These are phyloP conservation scores for Leccinum longicurvipes DNA, from an alignment of 768 basidiomycete genomes.

Conservation along the genomic window DNA sequence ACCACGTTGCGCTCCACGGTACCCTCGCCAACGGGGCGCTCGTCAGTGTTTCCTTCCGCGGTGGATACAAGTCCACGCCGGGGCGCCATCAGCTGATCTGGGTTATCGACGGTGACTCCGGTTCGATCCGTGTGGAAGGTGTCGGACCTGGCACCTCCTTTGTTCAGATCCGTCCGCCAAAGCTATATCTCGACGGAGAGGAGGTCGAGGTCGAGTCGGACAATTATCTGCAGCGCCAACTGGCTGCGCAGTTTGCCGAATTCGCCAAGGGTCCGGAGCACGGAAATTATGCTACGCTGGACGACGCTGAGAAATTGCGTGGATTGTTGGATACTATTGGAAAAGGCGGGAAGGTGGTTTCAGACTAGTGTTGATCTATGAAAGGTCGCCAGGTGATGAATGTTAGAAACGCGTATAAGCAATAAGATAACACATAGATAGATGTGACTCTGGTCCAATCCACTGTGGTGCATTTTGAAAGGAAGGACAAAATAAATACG, in stretches of 20 bases:
- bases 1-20: slow-evolving; percentile 5
- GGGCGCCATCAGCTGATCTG: slow-evolving; percentile 9
- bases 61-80: slow-evolving; percentile 7
- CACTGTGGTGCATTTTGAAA: neutral
- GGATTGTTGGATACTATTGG: neutral
- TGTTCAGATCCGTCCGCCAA: slow-evolving; percentile 3
- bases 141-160: neutral
- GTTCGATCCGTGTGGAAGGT: slow-evolving; percentile 8
- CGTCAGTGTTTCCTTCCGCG: neutral
- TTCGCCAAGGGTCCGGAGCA: slow-evolving; percentile 9
- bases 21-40: slow-evolving; percentile 7
- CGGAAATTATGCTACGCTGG: slow-evolving; percentile 5
- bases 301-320: slow-evolving; percentile 9
- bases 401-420: neutral
- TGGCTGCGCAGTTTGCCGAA: slow-evolving; percentile 5
- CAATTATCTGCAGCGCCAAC: neutral
- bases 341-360: neutral
- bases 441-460: neutral
- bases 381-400: neutral
- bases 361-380: neutral
- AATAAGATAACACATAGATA: neutral
- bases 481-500: neutral
- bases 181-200: slow-evolving; percentile 6
- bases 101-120: slow-evolving; percentile 10
- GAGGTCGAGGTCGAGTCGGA: slow-evolving; percentile 1